phyloP scores from a whole-genome alignment of 805 yeast genomes.

The Suhomyces vadensis region DNA sequence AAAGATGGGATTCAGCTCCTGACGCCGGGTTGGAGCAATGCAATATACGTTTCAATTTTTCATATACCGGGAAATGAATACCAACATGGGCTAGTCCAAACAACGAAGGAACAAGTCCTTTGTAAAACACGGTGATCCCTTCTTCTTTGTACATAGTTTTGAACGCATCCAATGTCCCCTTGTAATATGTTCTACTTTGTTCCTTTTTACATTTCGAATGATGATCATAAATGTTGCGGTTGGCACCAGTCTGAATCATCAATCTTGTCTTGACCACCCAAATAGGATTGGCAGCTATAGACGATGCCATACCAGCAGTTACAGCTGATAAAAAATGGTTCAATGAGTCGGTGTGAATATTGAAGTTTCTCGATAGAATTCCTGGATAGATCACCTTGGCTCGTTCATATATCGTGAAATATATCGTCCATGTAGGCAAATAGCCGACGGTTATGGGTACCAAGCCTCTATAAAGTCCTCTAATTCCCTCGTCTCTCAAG shows the following conservation, averaged over 20 bases:
- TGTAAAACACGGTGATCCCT: slow-evolving; percentile 78
- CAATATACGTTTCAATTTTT: slow-evolving; percentile 64
- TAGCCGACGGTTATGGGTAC: slow-evolving; percentile 93
- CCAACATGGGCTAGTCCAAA: slow-evolving; percentile 93
- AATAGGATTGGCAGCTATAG: slow-evolving; percentile 86
- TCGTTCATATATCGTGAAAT: slow-evolving; percentile 84
- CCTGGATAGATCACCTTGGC: slow-evolving; percentile 60
- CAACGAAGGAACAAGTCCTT: slow-evolving; percentile 87
- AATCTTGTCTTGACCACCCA: slow-evolving; percentile 97
- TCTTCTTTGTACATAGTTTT: slow-evolving; percentile 73
- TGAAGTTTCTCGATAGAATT: slow-evolving; percentile 30
- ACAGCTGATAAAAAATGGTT: slow-evolving; percentile 65
- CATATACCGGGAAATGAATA: slow-evolving; percentile 93
- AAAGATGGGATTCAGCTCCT: slow-evolving; percentile 11
- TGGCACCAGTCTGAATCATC: slow-evolving; percentile 74
- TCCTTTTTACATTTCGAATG: background rate
- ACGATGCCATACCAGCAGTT: slow-evolving; percentile 84
- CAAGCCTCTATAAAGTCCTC: slow-evolving; percentile 86
- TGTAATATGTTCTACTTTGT: slow-evolving; percentile 51
- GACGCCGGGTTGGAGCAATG: slow-evolving; percentile 9
- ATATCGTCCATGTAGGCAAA: slow-evolving; percentile 97
- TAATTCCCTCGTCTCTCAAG: slow-evolving; percentile 71
- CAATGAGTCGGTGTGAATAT: slow-evolving; percentile 24
- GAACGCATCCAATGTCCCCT: slow-evolving; percentile 83
- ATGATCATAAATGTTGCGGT: slow-evolving; percentile 33